Conservation (phyloP, 2,329 filamentous ascomycete species). For the Neofusicoccum cordaticola region DNA sequence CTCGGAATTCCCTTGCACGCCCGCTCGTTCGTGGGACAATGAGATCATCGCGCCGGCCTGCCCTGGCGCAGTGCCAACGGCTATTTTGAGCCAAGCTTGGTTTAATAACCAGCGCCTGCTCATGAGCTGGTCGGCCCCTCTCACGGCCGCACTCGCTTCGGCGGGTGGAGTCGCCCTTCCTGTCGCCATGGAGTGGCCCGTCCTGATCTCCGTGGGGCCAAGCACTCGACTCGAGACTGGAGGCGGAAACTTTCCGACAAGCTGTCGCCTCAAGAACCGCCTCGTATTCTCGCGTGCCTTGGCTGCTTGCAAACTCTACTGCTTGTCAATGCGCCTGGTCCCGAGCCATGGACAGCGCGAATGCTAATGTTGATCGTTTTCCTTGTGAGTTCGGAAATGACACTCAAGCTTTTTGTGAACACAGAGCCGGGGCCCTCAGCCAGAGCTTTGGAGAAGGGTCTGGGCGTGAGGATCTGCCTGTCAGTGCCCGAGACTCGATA, state of each 20-base stretch:
- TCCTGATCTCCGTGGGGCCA: conserved; percentile 8
- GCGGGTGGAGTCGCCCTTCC: background rate
- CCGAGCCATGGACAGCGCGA: background rate
- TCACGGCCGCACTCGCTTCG: conserved; percentile 1
- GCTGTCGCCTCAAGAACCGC: background rate
- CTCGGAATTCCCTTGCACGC: background rate
- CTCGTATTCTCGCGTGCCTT: background rate
- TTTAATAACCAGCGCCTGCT: background rate
- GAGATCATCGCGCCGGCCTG: background rate
- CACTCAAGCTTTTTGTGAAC: background rate
- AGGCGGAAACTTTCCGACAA: background rate
- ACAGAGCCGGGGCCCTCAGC: background rate
- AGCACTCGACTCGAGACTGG: background rate
- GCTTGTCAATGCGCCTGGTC: background rate
- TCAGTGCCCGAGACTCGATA: conserved; percentile 10
- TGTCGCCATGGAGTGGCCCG: background rate
- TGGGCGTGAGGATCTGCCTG: conserved; percentile 1
- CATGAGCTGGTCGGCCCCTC: background rate
- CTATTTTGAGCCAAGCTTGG: background rate
- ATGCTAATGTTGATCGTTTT: background rate
- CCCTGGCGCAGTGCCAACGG: background rate
- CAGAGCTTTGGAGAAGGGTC: background rate
- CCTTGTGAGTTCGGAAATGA: background rate
- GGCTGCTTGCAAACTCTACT: background rate
- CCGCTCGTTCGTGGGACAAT: background rate